Percentiles rank a stretch among this genome's conserved stretches.
These are phyloP conservation scores for Ciborinia camelliae DNA, from an alignment of 2,329 filamentous ascomycete species.

Conservation along the genomic window DNA sequence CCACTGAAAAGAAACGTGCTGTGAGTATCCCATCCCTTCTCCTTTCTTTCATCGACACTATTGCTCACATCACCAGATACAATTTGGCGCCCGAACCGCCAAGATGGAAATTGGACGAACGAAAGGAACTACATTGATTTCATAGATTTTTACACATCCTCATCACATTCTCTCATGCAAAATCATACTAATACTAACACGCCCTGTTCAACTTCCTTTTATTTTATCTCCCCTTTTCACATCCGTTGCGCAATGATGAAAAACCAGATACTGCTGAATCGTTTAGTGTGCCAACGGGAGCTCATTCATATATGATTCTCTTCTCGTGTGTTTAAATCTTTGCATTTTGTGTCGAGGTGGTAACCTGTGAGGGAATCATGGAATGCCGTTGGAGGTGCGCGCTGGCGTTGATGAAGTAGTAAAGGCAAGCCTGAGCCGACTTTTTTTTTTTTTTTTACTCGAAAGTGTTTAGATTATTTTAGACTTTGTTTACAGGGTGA, in stretches of 20 bases:
- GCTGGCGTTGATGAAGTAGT: conserved; percentile 36
- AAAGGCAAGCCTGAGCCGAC: conserved; percentile 65
- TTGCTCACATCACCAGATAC: conserved; percentile 52
- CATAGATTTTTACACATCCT: conserved; percentile 35
- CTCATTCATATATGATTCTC: conserved; percentile 24
- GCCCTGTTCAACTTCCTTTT: too few species aligned
- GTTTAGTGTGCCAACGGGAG: conserved; percentile 37
- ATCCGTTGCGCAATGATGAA: conserved; percentile 61
- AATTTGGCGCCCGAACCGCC: conserved; percentile 77
- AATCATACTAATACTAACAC: background rate
- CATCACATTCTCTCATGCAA: background rate
- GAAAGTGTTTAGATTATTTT: background rate
- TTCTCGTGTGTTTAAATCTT: conserved; percentile 28
- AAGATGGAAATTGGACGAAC: conserved; percentile 72
- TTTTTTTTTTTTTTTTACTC: background rate
- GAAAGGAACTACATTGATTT: conserved; percentile 64
- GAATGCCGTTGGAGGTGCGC: conserved; percentile 31
- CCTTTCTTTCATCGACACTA: background rate
- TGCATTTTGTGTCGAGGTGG: conserved; percentile 50
- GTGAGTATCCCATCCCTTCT: conserved; percentile 47
- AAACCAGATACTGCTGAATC: conserved; percentile 72
- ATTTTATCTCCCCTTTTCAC: background rate
- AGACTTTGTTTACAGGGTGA: background rate
- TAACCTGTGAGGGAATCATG: conserved; percentile 33
- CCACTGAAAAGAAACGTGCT: conserved; percentile 88